Percentiles rank a stretch among this genome's conserved stretches.
These are phyloP conservation scores for Xanthoceras sorbifolium DNA, from an alignment of 345 rosid genomes.

Conservation along the genomic window DNA sequence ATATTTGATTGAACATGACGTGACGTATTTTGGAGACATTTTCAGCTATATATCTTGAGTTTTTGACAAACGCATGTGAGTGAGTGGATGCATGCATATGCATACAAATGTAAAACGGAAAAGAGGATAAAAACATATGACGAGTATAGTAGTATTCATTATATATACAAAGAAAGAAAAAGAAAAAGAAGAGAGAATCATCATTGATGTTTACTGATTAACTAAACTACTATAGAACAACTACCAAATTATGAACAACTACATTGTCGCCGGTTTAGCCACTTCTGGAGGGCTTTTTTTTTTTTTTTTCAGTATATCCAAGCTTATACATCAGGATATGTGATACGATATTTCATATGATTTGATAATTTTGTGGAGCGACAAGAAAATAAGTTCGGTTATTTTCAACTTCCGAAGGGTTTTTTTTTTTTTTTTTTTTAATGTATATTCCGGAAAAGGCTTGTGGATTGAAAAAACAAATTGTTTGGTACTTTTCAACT, in stretches of 20 bases:
- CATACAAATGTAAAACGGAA: background rate
- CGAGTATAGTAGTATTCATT: background rate
- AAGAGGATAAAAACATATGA: background rate
- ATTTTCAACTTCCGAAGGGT: background rate
- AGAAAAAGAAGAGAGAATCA: background rate
- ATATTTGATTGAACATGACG: too few species aligned
- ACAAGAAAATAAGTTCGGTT: background rate
- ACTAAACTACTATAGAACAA: background rate
- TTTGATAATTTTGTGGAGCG: too few species aligned
- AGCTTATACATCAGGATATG: background rate
- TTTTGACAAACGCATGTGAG: background rate
- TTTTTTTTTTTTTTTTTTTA: too few species aligned
- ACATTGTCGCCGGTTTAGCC: too few species aligned
- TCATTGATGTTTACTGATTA: background rate
- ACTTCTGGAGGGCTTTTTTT: too few species aligned
- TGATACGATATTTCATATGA: too few species aligned
- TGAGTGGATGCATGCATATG: background rate
- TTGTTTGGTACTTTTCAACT: background rate
- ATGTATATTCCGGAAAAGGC: too few species aligned
- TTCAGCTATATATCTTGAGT: too few species aligned
- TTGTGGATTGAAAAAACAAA: background rate
- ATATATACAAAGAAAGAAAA: background rate
- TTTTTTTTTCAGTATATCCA: too few species aligned
- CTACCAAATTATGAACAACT: background rate
- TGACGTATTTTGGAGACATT: too few species aligned